Conservation (phyloP, 495 filamentous ascomycete species). For the Lophiotrema nucula region DNA sequence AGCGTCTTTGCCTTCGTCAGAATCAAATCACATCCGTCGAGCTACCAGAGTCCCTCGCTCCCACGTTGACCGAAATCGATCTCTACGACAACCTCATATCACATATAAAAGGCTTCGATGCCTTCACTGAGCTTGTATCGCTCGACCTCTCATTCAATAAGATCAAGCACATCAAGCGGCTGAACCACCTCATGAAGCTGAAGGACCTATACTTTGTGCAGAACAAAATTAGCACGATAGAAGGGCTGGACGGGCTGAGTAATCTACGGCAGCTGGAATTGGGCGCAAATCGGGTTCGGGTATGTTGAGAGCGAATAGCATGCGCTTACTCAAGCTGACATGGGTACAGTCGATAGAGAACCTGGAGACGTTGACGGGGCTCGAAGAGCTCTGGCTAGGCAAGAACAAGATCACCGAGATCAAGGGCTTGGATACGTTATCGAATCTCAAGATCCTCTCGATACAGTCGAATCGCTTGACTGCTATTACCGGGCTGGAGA, state of each 20-base stretch:
- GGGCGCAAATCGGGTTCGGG: slow-evolving; percentile 84
- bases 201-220: slow-evolving; percentile 91
- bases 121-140: slow-evolving; percentile 67
- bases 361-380: slow-evolving; percentile 66
- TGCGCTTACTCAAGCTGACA: too few relatives aligned
- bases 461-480: slow-evolving; percentile 97
- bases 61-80: slow-evolving; percentile 77
- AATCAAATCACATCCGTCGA: slow-evolving; percentile 82
- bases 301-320: slow-evolving; percentile 38
- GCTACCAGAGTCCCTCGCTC: slow-evolving; percentile 60
- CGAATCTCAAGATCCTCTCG: slow-evolving; percentile 82
- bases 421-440: slow-evolving; percentile 67
- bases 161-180: slow-evolving; percentile 95
- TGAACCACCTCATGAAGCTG: slow-evolving; percentile 74
- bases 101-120: slow-evolving; percentile 80
- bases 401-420: slow-evolving; percentile 97
- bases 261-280: slow-evolving; percentile 82
- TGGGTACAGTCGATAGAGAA: slow-evolving; percentile 78
- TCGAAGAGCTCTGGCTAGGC: slow-evolving; percentile 92
- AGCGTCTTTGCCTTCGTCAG: slow-evolving; percentile 89
- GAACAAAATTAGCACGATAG: slow-evolving; percentile 87
- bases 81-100: slow-evolving; percentile 97
- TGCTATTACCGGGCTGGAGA: slow-evolving; percentile 68
- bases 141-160: slow-evolving; percentile 98
- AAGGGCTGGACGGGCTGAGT: slow-evolving; percentile 72